Evolutionary conservation across 148 eudicot species (phyloP).

Genomic region (Camellia granthamiana): DNA sequence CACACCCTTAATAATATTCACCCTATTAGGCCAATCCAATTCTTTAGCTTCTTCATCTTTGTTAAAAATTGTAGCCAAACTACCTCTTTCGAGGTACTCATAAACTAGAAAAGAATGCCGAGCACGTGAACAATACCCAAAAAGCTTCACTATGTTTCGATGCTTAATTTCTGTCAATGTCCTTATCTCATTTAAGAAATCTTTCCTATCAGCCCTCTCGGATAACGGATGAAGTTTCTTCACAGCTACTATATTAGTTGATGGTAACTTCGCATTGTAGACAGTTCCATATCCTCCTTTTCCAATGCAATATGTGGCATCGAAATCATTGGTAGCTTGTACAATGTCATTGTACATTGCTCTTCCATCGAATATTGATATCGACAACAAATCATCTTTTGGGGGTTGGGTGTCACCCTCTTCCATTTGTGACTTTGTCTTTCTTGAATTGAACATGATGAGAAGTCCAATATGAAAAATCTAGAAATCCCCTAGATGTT

Average conservation of each 20-base stretch:
- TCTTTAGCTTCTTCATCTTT: slow-evolving; percentile 24
- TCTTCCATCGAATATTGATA: not conserved
- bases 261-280: slow-evolving; percentile 35
- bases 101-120: slow-evolving; percentile 33
- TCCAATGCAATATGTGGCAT: slow-evolving; percentile 31
- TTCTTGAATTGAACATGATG: not conserved
- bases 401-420: not conserved
- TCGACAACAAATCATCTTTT: not conserved
- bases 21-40: slow-evolving; percentile 35
- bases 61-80: slow-evolving; percentile 25
- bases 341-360: not conserved
- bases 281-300: slow-evolving; percentile 34
- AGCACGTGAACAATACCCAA: slow-evolving; percentile 28
- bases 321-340: slow-evolving; percentile 17
- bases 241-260: slow-evolving; percentile 31
- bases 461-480: too few relatives aligned
- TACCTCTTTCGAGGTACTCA: slow-evolving; percentile 42
- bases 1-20: slow-evolving; percentile 29
- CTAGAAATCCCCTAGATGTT: too few relatives aligned
- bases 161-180: slow-evolving; percentile 33
- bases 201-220: slow-evolving; percentile 1
- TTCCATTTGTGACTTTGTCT: not conserved
- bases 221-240: slow-evolving; percentile 29
- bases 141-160: slow-evolving; percentile 39
- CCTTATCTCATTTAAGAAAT: slow-evolving; percentile 28